These are phyloP conservation scores for Flaveria trinervia DNA, from an alignment of 129 eudicot genomes.

Conservation along the genomic window DNA sequence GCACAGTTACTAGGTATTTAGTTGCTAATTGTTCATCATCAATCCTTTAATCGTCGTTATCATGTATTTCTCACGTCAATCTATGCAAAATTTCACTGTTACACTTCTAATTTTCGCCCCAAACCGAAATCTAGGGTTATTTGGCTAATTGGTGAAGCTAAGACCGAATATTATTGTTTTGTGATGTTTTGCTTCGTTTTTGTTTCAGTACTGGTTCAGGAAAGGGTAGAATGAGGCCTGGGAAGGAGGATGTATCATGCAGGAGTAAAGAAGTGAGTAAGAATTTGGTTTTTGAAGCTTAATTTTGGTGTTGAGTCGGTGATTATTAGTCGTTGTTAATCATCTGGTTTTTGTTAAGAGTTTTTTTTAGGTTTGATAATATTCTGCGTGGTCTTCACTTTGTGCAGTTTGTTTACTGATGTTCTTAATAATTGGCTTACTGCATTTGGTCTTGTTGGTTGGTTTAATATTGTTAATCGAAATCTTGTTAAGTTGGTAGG, in stretches of 20 bases:
- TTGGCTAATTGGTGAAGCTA: conserved; percentile 7
- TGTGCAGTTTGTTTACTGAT: too few species aligned
- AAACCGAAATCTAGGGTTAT: conserved; percentile 28
- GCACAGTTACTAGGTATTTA: conserved; percentile 19
- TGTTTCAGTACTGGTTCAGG: conserved; percentile 16
- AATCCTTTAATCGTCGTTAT: conserved; percentile 13
- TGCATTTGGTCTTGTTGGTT: too few species aligned
- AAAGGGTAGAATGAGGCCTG: conserved; percentile 25
- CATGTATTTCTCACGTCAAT: not conserved
- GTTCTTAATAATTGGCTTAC: too few species aligned
- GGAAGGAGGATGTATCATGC: conserved; percentile 26
- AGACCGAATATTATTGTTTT: not conserved
- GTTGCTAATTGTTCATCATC: not conserved
- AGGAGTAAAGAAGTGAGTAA: conserved; percentile 31
- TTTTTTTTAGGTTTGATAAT: too few species aligned
- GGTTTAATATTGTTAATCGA: too few species aligned
- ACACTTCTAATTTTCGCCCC: not conserved
- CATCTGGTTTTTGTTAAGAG: not conserved
- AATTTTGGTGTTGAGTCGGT: conserved; percentile 3
- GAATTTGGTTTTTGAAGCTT: conserved; percentile 13
- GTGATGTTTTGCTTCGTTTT: conserved; percentile 27
- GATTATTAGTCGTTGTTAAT: conserved; percentile 3
- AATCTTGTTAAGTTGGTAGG: too few species aligned
- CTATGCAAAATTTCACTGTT: not conserved
- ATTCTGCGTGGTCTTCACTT: too few species aligned